Conservation (phyloP, 116 monocot genomes). For the Cymodocea nodosa region DNA sequence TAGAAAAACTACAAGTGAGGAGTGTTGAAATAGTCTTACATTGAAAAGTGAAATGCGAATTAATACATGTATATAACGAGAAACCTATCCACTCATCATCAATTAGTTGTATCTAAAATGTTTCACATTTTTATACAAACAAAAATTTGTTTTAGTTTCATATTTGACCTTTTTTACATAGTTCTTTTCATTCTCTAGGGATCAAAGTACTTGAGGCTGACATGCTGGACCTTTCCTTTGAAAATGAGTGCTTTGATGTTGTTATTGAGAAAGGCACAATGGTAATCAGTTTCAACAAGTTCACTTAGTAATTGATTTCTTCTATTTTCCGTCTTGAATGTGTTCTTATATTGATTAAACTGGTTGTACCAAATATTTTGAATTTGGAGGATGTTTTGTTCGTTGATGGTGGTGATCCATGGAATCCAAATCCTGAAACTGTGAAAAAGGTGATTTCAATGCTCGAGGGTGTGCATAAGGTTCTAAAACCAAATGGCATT, state of each 20-base stretch:
- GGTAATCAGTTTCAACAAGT: conserved; percentile 21
- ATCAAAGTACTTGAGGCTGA: conserved; percentile 72
- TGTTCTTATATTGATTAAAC: not conserved
- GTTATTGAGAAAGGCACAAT: conserved; percentile 97
- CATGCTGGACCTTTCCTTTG: conserved; percentile 79
- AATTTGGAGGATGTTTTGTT: conserved; percentile 80
- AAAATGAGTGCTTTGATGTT: conserved; percentile 47
- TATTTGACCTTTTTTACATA: no score
- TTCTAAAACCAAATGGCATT: conserved; percentile 62
- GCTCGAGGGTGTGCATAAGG: conserved; percentile 73
- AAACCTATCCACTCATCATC: no score
- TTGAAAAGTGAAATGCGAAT: no score
- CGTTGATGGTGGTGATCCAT: conserved; percentile 95
- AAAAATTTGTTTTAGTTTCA: no score
- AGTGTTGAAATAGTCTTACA: no score
- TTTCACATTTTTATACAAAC: no score
- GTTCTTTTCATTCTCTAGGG: conserved; percentile 21
- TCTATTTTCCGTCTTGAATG: not conserved
- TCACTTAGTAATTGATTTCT: not conserved
- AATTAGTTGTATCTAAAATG: no score
- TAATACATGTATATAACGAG: no score
- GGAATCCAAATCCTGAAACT: conserved; percentile 64
- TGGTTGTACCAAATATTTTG: conserved; percentile 3
- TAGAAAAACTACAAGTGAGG: no score
- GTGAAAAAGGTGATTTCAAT: conserved; percentile 75